Base-by-base conservation (phyloP, 2,329 filamentous ascomycete species). In the Cytospora chrysosperma region DNA sequence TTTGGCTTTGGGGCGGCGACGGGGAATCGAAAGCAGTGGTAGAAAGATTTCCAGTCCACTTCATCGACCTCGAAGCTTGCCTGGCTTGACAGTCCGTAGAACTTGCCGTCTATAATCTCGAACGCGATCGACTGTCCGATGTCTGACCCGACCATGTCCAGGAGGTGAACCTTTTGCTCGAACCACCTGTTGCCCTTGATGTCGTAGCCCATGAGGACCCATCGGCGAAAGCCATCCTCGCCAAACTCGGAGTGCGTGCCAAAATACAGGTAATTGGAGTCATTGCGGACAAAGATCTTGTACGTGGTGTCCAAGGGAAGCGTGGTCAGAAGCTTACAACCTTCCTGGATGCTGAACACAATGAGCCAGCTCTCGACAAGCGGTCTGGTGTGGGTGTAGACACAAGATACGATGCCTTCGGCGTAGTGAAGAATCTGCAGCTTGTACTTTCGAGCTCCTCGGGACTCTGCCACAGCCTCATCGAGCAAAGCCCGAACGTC, bases 41-140 rank as follows among this genome's bases (percentile, higher is more conserved):
- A 93, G 70, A 85, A 89, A 0, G 87, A 90, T 0, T 85, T 85
- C 82, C 85, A 89, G 63, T 89, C 84, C 5, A 85, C 78, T 63
- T 89, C 85, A 63, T 89, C 84, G 0, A 84, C 79, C 63, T 88
- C 84, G 59, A 85, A 84, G 3, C 82, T 81, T 1, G 82, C 83
- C 67, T 87, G 82, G 67, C 86, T 93, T 0, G 89, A 90, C 7
- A 93, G 75, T 0, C 83, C 88, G 68, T 93, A 93, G 49, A 93
- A 86, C 68, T 86, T 79, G 12, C 79, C 81, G 43, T 86, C 79
- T 65, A 90, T 79, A 21, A 93, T 83, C 65, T 90, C 88, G 70
- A 93, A 93, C 65, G 85, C 89, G n/a, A 91, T 78, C 0, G 85
- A 87, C 13, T 82, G 83, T 7, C 87, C 88, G 34, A 92, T 80